These are phyloP conservation scores for Trifolium subterraneum DNA, from an alignment of 306 rosid genomes.

Conservation along the genomic window DNA sequence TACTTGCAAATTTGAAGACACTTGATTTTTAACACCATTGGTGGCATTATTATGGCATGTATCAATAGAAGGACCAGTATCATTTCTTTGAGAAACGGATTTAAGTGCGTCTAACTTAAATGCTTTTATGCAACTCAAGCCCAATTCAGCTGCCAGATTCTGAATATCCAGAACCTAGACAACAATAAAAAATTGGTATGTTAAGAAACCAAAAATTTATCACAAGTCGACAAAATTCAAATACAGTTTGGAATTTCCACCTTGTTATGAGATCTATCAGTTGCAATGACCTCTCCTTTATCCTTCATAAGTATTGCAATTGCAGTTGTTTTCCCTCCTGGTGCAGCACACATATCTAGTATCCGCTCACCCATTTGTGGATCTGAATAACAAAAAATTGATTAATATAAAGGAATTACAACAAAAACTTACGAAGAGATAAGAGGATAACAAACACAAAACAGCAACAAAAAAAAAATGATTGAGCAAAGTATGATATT, in stretches of 20 bases:
- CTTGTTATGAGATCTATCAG: slow-evolving; percentile 97
- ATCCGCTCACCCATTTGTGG: slow-evolving; percentile 87
- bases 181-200: slow-evolving; percentile 32
- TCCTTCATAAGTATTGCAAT: slow-evolving; percentile 92
- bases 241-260: slow-evolving; percentile 50
- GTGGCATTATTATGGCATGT: slow-evolving; percentile 46
- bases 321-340: slow-evolving; percentile 98
- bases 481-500: neutral
- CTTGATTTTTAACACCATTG: slow-evolving; percentile 47
- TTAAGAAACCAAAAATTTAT: slow-evolving; percentile 25
- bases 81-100: slow-evolving; percentile 66
- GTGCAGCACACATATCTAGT: slow-evolving; percentile 99
- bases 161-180: slow-evolving; percentile 81
- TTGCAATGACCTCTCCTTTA: slow-evolving; percentile 89
- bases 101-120: slow-evolving; percentile 85
- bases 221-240: slow-evolving; percentile 1
- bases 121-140: slow-evolving; percentile 77
- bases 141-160: slow-evolving; percentile 93
- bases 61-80: slow-evolving; percentile 44
- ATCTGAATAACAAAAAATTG: slow-evolving; percentile 55
- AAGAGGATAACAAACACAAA: slow-evolving; percentile 27
- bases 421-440: slow-evolving; percentile 10
- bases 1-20: slow-evolving; percentile 46
- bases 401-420: slow-evolving; percentile 22
- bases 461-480: neutral